Conservation (phyloP, 192 early-diverging fungal species). For the Podila verticillata region DNA sequence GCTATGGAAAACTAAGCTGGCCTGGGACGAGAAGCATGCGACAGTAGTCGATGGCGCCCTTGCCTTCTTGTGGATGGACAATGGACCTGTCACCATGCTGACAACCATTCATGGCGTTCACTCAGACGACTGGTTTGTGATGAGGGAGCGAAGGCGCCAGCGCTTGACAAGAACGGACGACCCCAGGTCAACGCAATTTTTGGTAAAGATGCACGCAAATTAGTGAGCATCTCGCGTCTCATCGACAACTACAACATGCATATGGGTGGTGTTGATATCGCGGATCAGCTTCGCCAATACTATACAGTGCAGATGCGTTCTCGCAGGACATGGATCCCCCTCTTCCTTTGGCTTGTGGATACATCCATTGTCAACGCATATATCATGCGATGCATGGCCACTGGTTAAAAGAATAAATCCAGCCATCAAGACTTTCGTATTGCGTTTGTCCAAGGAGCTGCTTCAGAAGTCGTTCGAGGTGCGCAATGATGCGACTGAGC, state of each 20-base stretch:
- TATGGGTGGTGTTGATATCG: slow-evolving; percentile 24
- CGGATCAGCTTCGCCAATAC: slow-evolving; percentile 16
- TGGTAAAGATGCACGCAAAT: slow-evolving; percentile 2
- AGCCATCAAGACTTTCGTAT: too few species aligned
- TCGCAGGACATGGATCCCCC: background rate
- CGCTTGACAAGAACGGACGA: background rate
- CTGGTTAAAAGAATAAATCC: too few species aligned
- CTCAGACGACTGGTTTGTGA: background rate
- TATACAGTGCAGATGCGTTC: slow-evolving; percentile 10
- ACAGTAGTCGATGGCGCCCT: slow-evolving; percentile 20
- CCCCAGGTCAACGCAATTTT: slow-evolving; percentile 1
- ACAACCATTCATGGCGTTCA: slow-evolving; percentile 28
- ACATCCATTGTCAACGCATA: background rate
- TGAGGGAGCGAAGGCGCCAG: background rate
- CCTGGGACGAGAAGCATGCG: slow-evolving; percentile 14
- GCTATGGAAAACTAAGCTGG: slow-evolving; percentile 6
- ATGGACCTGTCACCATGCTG: slow-evolving; percentile 48
- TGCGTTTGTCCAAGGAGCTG: too few species aligned
- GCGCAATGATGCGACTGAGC: too few species aligned
- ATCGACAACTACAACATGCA: slow-evolving; percentile 22
- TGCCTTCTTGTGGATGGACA: slow-evolving; percentile 42
- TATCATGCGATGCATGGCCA: too few species aligned
- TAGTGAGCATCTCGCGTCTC: background rate
- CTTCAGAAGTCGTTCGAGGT: too few species aligned
- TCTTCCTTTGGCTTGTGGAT: slow-evolving; percentile 13